Percentiles rank a stretch among this genome's conserved stretches.
Evolutionary conservation across 495 filamentous ascomycete genomes (phyloP).

Genomic region (Xanthoparmelia taractica): DNA sequence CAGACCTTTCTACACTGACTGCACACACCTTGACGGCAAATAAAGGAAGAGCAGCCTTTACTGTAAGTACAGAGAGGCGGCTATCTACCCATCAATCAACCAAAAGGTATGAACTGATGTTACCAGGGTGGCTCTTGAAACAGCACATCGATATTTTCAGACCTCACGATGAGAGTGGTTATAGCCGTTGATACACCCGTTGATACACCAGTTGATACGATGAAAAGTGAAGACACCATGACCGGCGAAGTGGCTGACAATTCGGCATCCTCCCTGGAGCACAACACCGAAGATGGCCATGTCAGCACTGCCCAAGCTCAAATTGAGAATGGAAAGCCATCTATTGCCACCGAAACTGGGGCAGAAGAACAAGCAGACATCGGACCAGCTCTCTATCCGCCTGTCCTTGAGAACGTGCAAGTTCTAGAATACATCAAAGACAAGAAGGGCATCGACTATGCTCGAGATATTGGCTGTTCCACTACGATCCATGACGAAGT

Average conservation of each 20-base stretch:
- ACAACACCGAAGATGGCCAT: not conserved
- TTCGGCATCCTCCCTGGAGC: not conserved
- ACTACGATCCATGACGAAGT: slow-evolving; percentile 16
- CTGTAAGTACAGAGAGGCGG: not conserved
- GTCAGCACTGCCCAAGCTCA: not conserved
- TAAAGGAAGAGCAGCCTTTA: not conserved
- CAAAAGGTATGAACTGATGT: not conserved
- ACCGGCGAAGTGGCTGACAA: not conserved
- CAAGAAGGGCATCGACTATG: slow-evolving; percentile 16
- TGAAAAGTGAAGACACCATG: not conserved
- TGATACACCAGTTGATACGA: not conserved
- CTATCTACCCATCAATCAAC: not conserved
- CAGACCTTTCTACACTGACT: not conserved
- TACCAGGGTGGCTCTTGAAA: not conserved
- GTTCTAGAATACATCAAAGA: slow-evolving; percentile 23
- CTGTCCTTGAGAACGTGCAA: slow-evolving; percentile 11
- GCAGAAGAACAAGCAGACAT: not conserved
- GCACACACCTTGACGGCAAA: not conserved
- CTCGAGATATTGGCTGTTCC: slow-evolving; percentile 27
- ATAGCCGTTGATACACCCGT: too few species aligned
- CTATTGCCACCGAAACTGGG: not conserved
- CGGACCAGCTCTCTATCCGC: slow-evolving; percentile 18
- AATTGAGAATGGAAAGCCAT: not conserved
- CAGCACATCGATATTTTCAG: not conserved
- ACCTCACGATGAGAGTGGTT: too few species aligned